Evolutionary conservation across 495 filamentous ascomycete genomes (phyloP), one percentile per base, ranked within the genome.

Genomic region (Daldinia concentrica): DNA sequence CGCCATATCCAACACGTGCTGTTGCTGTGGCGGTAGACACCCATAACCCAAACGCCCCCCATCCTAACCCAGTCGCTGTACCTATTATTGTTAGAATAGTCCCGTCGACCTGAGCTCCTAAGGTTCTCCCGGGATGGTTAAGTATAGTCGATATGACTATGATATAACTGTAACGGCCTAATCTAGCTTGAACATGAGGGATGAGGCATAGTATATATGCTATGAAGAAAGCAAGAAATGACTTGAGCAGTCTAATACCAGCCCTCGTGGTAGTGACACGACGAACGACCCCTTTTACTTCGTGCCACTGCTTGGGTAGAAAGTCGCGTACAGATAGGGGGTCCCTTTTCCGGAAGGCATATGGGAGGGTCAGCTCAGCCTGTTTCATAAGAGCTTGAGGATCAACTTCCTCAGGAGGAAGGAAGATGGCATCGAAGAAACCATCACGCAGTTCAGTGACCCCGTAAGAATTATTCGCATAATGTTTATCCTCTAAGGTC

Each of bases 361-460:
- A 59, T 3, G 81, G 81, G 22, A 84, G 76, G 39, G 79, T 84
- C 45, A 65, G 55, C 58, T 78, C 74, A 17, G 79, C 82, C 55
- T 80, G 69, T 64, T 64, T 69, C 70, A 79, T 74, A 19, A 84
- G 71, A n/a, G 66, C 70, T 50, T 80, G 73, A 19, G 30, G 55
- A 62, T 82, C 77, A 24, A 80, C 66, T 30, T 81, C 74, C 11
- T 79, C 79, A 2, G 86, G 83, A 19, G 80, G 80, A 48, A 83
- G 80, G 62, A 88, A 89, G 6, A 84, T 72, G 6, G 86, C 84
- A 75, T 89, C 87, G 65, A 88, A 89, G 73, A 89, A 88, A 34
- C 87, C 86, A 76, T 88, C 87, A 61, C 87, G 79, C 15, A 82
- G 66, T 64, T 89, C 87, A 50, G 82, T 78, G 11, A 88, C 76